Base-by-base conservation (phyloP, 805 yeast genomes). In the Sporopachydermia lactativora region DNA sequence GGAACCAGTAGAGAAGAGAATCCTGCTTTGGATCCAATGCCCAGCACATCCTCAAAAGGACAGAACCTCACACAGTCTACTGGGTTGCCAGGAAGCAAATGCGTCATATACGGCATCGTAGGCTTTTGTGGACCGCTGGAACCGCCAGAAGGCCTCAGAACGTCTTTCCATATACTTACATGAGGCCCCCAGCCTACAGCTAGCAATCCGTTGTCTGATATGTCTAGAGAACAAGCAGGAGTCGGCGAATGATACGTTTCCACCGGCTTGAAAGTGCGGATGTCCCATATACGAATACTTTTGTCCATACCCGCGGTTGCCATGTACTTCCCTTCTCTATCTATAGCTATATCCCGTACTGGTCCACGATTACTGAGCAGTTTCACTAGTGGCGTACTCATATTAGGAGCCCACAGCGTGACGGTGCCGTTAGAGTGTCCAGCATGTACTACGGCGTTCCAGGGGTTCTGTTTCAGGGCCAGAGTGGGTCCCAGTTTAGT, bases 151-250 rank as follows among this genome's bases (percentile, higher is more conserved):
- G 52, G 43, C 42, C 71, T 77, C 47, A 81, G 70, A 8, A 75
- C 73, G 57, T 88, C 95, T 55, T 89, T 88, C 96, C 97, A 92
- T 2, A 92, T 67, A 1, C 94, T 84, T 3, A 89, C 80, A 59
- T 88, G 96, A 0, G 96, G 88, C 4, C 96, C 96, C 84, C 96
- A 84, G 3, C 94, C 81, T n/a, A 84, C 85, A 1, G 92, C 75
- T 24, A 92, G 59, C 15, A 92, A 64, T 1, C 96, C 96, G 1
- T 83, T 70, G 57, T 89, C 97, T 2, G 96, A 85, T 34, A 88
- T 77, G 49, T 77, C 76, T 15, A 86, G 61, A 15, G 84, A 71
- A 11, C 76, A 65, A 0, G 95, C 95, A 2, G 95, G 96, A 0
- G 95, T 82, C 15, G 95, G 96, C 3, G 74, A 55, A 73, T 70